Percentiles rank a stretch among this genome's conserved stretches.
These are phyloP conservation scores for Yarrowia sp. DNA, from an alignment of 805 yeast species.

Conservation along the genomic window DNA sequence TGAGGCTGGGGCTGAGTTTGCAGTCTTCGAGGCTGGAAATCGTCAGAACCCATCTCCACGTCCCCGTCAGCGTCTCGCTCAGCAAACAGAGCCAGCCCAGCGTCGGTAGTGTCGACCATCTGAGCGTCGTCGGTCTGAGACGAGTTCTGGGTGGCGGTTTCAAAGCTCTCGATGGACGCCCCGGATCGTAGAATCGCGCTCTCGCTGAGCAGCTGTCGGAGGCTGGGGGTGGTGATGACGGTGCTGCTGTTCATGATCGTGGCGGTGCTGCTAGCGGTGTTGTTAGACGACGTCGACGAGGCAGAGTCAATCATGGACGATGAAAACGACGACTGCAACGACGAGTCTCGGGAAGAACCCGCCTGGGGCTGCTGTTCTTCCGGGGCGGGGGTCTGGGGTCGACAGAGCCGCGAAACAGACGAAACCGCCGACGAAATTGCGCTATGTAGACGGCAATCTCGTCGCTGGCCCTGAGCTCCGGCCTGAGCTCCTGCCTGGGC, in stretches of 20 bases:
- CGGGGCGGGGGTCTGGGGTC: conserved; percentile 19
- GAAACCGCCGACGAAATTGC: conserved; percentile 34
- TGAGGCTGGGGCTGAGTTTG: conserved; percentile 19
- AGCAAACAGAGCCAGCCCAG: conserved; percentile 21
- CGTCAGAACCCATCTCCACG: conserved; percentile 22
- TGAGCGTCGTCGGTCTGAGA: conserved; percentile 30
- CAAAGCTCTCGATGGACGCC: conserved; percentile 2
- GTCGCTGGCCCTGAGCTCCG: not conserved
- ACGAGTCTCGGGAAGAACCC: conserved; percentile 26
- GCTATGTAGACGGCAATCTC: conserved; percentile 27
- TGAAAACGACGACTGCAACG: conserved; percentile 28
- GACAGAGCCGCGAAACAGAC: conserved; percentile 28
- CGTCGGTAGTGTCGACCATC: conserved; percentile 1
- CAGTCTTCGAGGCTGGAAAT: conserved; percentile 7
- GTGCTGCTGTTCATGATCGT: conserved; percentile 21
- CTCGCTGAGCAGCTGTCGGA: conserved; percentile 32
- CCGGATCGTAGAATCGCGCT: conserved; percentile 27
- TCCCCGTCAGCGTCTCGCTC: conserved; percentile 35
- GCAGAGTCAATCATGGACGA: conserved; percentile 32
- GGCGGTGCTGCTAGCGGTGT: conserved; percentile 1
- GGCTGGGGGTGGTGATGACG: conserved; percentile 22
- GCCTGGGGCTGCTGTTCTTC: conserved; percentile 9
- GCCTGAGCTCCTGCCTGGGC: not conserved
- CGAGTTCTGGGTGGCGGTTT: conserved; percentile 10
- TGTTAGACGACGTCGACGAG: conserved; percentile 3